phyloP scores from a whole-genome alignment of 2,329 filamentous ascomycete genomes.

The Ambrosiella cleistominuta region DNA sequence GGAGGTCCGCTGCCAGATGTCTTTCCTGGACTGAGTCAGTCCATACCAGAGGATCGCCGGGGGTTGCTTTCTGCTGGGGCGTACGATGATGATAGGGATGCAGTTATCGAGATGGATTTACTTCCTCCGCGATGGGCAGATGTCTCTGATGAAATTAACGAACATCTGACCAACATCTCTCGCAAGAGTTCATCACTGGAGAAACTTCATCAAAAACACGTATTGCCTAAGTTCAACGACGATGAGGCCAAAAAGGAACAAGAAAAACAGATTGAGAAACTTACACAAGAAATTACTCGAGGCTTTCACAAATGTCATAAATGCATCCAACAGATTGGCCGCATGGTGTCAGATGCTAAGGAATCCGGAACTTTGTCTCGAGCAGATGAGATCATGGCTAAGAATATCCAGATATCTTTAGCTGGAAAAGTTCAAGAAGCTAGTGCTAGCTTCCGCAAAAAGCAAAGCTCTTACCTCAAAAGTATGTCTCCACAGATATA shows the following conservation, averaged over 20 bases:
- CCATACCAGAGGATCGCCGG: conserved; percentile 37
- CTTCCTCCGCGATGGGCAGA: conserved; percentile 92
- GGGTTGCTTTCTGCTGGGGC: conserved; percentile 69
- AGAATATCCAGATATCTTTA: conserved; percentile 84
- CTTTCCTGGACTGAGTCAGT: conserved; percentile 31
- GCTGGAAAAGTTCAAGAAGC: conserved; percentile 79
- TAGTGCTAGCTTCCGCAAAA: conserved; percentile 85
- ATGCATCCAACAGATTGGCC: conserved; percentile 73
- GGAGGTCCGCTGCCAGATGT: conserved; percentile 42
- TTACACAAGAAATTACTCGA: conserved; percentile 80
- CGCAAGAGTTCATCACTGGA: conserved; percentile 72
- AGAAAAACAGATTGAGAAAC: conserved; percentile 72
- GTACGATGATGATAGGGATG: conserved; percentile 75
- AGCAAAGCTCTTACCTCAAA: conserved; percentile 89
- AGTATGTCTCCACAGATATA: conserved; percentile 42
- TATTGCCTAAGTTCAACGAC: conserved; percentile 90
- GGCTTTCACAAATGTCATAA: conserved; percentile 81
- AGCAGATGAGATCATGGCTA: conserved; percentile 88
- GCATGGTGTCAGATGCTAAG: conserved; percentile 68
- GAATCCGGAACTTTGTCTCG: conserved; percentile 53
- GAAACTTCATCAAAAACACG: conserved; percentile 89
- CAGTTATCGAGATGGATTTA: conserved; percentile 95
- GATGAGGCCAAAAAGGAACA: conserved; percentile 76
- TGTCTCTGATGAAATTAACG: conserved; percentile 80
- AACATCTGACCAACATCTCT: conserved; percentile 62